Evolutionary conservation across 345 rosid genomes (phyloP).

Genomic region (Clausena lansium): DNA sequence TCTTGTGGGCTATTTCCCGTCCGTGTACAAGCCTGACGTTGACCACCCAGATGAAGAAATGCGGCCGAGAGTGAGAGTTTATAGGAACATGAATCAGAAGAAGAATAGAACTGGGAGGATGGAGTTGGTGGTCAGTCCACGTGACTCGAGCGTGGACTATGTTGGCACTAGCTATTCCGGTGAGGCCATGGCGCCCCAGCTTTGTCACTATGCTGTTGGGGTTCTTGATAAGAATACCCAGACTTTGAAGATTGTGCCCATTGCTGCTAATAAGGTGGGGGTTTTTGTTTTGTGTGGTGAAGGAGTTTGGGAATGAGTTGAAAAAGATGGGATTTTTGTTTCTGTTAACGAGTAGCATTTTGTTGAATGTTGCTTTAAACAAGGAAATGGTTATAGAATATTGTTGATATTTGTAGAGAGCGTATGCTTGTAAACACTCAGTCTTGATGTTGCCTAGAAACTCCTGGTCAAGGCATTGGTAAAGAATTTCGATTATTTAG

Average conservation of each 20-base stretch:
- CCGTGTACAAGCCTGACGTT: constrained; percentile 52
- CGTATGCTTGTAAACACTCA: neutral
- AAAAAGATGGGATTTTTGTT: neutral
- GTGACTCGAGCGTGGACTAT: constrained; percentile 54
- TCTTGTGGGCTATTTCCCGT: constrained; percentile 73
- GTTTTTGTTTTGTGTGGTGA: neutral
- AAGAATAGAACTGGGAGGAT: constrained; percentile 45
- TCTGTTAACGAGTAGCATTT: no score
- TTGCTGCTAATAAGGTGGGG: constrained; percentile 75
- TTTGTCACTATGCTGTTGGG: constrained; percentile 62
- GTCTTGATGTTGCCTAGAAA: neutral
- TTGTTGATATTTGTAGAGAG: neutral
- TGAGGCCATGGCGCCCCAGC: constrained; percentile 62
- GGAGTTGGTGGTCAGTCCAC: constrained; percentile 72
- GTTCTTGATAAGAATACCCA: constrained; percentile 61
- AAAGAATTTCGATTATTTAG: neutral
- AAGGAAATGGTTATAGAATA: neutral
- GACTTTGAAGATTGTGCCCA: constrained; percentile 63
- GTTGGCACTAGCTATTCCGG: constrained; percentile 67
- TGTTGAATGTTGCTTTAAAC: neutral
- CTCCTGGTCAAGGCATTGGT: neutral
- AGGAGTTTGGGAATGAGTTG: neutral
- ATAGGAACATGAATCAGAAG: constrained; percentile 35
- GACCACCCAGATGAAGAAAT: neutral
- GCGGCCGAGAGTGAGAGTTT: constrained; percentile 40